Percentiles rank a stretch among this genome's conserved stretches.
Evolutionary conservation across 2,329 filamentous ascomycete species (phyloP).

Genomic region (Fonsecaea monophora): DNA sequence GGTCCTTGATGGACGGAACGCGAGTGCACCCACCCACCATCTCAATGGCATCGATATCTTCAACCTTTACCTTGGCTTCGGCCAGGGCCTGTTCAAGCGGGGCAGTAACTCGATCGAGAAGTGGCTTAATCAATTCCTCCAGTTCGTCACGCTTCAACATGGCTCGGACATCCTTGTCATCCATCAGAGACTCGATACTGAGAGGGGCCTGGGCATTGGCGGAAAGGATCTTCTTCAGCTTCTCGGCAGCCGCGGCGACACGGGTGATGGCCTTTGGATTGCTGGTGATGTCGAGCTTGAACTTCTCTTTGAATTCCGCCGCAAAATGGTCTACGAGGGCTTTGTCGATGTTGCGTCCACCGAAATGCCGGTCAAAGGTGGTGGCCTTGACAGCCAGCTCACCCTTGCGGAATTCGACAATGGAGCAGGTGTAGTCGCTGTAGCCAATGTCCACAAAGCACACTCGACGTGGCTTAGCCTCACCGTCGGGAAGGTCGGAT

Average conservation of each 20-base stretch:
- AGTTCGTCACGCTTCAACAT: slow-evolving; percentile 95
- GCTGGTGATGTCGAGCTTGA: slow-evolving; percentile 92
- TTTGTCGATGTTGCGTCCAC: slow-evolving; percentile 96
- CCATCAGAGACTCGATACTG: slow-evolving; percentile 98
- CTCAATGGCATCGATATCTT: slow-evolving; percentile 93
- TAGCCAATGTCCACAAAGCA: slow-evolving; percentile 94
- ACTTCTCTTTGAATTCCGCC: slow-evolving; percentile 95
- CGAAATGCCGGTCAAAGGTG: slow-evolving; percentile 92
- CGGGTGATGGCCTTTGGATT: slow-evolving; percentile 90
- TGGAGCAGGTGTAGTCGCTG: slow-evolving; percentile 91
- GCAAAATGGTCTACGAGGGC: slow-evolving; percentile 93
- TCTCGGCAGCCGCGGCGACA: slow-evolving; percentile 87
- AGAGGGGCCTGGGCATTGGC: slow-evolving; percentile 91
- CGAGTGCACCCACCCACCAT: slow-evolving; percentile 94
- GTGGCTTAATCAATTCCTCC: slow-evolving; percentile 85
- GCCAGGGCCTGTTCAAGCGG: slow-evolving; percentile 90
- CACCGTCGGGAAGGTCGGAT: slow-evolving; percentile 82
- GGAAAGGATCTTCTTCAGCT: slow-evolving; percentile 97
- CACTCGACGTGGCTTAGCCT: slow-evolving; percentile 91
- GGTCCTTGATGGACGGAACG: slow-evolving; percentile 89
- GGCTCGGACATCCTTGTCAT: slow-evolving; percentile 87
- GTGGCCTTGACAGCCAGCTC: slow-evolving; percentile 94
- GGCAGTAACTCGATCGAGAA: slow-evolving; percentile 73
- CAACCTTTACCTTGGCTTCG: slow-evolving; percentile 87
- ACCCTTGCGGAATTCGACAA: slow-evolving; percentile 97